A percentile compares a stretch with the other conserved stretches of the same genome.
Evolutionary conservation across 2,329 filamentous ascomycete genomes (phyloP).

Genomic region (Venturia nashicola): DNA sequence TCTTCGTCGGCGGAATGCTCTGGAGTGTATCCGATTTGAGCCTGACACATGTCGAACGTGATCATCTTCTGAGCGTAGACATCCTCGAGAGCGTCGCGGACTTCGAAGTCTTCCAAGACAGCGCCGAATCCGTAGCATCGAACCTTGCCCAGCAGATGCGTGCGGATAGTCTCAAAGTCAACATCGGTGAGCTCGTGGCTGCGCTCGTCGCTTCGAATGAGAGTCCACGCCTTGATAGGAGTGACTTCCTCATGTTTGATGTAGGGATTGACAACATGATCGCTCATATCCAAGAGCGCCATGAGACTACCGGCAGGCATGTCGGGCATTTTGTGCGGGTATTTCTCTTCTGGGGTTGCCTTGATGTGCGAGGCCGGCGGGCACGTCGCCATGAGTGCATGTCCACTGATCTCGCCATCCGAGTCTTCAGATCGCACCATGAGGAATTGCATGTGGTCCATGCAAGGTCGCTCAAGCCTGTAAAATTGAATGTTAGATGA

Average conservation of each 20-base stretch:
- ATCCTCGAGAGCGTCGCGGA: constrained; percentile 64
- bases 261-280: constrained; percentile 47
- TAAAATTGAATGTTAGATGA: constrained; percentile 9
- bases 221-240: constrained; percentile 88
- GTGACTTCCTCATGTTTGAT: constrained; percentile 77
- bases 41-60: background rate
- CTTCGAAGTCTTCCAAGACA: constrained; percentile 60
- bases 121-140: constrained; percentile 80
- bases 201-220: constrained; percentile 60
- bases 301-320: constrained; percentile 63
- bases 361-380: constrained; percentile 57
- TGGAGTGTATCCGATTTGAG: background rate
- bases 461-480: constrained; percentile 85
- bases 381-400: constrained; percentile 87
- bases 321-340: constrained; percentile 66
- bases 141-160: constrained; percentile 66
- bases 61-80: constrained; percentile 47
- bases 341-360: constrained; percentile 41
- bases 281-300: constrained; percentile 74
- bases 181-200: constrained; percentile 51
- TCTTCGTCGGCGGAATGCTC: background rate
- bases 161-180: constrained; percentile 61
- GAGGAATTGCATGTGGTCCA: constrained; percentile 76
- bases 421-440: constrained; percentile 44
- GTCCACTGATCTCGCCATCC: constrained; percentile 64